Percentiles rank a stretch among this genome's conserved stretches.
These are phyloP conservation scores for Rhododendron williamsianum DNA, from an alignment of 148 eudicot species.

Conservation along the genomic window DNA sequence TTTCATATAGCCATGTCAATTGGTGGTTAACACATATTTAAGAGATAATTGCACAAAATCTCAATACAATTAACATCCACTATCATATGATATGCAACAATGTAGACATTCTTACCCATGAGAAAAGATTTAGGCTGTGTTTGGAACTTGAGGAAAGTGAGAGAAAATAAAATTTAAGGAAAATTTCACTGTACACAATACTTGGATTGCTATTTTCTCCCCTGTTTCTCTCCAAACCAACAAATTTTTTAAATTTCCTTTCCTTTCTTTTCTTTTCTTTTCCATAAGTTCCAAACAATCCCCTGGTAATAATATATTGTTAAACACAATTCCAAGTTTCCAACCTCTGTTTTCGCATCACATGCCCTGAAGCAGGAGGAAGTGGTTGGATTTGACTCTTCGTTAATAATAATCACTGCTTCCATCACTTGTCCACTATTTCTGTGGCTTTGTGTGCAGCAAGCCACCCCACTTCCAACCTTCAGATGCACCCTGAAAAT, in stretches of 20 bases:
- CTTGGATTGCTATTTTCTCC: too few species aligned
- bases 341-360: slow-evolving; percentile 68
- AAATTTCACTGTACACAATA: too few species aligned
- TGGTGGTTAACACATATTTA: background rate
- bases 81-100: background rate
- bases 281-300: too few species aligned
- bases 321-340: slow-evolving; percentile 1
- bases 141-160: too few species aligned
- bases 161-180: too few species aligned
- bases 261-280: too few species aligned
- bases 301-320: background rate
- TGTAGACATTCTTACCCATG: background rate
- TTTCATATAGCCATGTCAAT: background rate
- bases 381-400: slow-evolving; percentile 29
- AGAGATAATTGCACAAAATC: background rate
- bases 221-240: too few species aligned
- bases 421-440: slow-evolving; percentile 41
- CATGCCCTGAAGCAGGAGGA: slow-evolving; percentile 50
- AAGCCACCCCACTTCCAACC: slow-evolving; percentile 63
- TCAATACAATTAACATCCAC: background rate
- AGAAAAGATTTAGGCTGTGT: too few species aligned
- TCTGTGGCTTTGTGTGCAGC: slow-evolving; percentile 30
- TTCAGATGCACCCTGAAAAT: slow-evolving; percentile 51
- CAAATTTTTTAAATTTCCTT: too few species aligned
- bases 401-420: slow-evolving; percentile 65